Evolutionary conservation across 352 stramenopile species (phyloP).

Genomic region (Phytophthora ramorum): DNA sequence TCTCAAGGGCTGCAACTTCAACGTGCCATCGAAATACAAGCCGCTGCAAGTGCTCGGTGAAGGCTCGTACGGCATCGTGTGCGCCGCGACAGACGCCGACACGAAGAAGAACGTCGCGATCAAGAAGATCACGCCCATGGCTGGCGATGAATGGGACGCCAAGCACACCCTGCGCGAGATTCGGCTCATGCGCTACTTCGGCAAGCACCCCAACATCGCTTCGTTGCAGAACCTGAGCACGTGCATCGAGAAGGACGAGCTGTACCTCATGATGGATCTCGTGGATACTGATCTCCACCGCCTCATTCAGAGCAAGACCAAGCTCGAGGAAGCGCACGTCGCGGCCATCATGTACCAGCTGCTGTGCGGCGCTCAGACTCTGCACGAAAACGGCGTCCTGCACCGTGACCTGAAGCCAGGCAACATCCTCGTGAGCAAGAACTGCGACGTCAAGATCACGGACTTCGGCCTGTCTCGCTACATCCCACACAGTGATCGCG

Average conservation of each 20-base stretch:
- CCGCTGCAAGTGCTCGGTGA: constrained; percentile 89
- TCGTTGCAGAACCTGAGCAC: constrained; percentile 85
- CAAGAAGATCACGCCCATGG: constrained; percentile 95
- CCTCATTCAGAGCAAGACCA: constrained; percentile 90
- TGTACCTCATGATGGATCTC: constrained; percentile 96
- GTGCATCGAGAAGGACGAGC: constrained; percentile 89
- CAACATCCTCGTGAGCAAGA: constrained; percentile 88
- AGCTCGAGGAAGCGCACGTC: constrained; percentile 81
- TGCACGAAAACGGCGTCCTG: constrained; percentile 92
- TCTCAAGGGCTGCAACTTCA: constrained; percentile 88
- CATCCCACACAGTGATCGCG: constrained; percentile 50
- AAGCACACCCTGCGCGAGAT: constrained; percentile 94
- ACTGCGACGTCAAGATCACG: constrained; percentile 89
- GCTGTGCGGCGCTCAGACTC: constrained; percentile 87
- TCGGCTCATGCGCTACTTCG: constrained; percentile 91
- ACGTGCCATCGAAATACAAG: constrained; percentile 83
- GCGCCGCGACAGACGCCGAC: constrained; percentile 73
- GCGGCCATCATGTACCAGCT: constrained; percentile 95
- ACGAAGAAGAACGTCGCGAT: constrained; percentile 89
- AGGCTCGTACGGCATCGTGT: constrained; percentile 94
- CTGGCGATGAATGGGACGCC: constrained; percentile 86
- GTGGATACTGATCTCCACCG: constrained; percentile 94
- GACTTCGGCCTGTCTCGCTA: constrained; percentile 85
- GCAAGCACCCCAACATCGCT: constrained; percentile 89
- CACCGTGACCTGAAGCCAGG: constrained; percentile 86